phyloP scores from a whole-genome alignment of 2,329 filamentous ascomycete species.

The Fonsecaea pedrosoi region DNA sequence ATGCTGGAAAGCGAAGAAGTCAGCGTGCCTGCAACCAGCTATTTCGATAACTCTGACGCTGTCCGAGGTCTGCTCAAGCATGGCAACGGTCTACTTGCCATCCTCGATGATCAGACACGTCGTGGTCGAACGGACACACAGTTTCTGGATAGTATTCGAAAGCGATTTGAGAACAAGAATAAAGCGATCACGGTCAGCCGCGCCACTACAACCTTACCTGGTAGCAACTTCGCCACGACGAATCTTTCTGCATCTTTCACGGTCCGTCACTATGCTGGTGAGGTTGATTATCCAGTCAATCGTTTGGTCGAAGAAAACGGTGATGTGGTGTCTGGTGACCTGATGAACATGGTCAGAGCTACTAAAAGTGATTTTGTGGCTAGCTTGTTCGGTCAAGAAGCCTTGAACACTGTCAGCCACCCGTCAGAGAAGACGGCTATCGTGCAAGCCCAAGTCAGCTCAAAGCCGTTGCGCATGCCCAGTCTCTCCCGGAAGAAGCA shows the following conservation, averaged over 20 bases:
- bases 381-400: slow-evolving; percentile 94
- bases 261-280: slow-evolving; percentile 92
- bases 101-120: slow-evolving; percentile 93
- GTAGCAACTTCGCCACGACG: slow-evolving; percentile 87
- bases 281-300: slow-evolving; percentile 90
- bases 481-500: slow-evolving; percentile 86
- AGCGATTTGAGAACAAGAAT: slow-evolving; percentile 94
- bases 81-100: slow-evolving; percentile 90
- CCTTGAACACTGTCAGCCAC: slow-evolving; percentile 88
- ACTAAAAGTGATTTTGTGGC: slow-evolving; percentile 88
- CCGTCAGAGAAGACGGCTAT: slow-evolving; percentile 88
- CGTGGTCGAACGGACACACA: slow-evolving; percentile 88
- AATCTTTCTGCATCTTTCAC: slow-evolving; percentile 83
- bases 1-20: slow-evolving; percentile 95
- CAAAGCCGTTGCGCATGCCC: slow-evolving; percentile 88
- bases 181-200: slow-evolving; percentile 82
- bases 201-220: slow-evolving; percentile 76
- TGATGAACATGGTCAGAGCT: slow-evolving; percentile 90
- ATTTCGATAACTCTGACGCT: slow-evolving; percentile 96
- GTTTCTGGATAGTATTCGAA: slow-evolving; percentile 85
- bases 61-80: slow-evolving; percentile 90
- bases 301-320: slow-evolving; percentile 93
- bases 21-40: slow-evolving; percentile 85
- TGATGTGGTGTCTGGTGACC: slow-evolving; percentile 91
- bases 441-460: slow-evolving; percentile 95